Evolutionary conservation across 2,329 filamentous ascomycete genomes (phyloP), one percentile per base, ranked within the genome.

Genomic region (Chalaropsis thielavioides): DNA sequence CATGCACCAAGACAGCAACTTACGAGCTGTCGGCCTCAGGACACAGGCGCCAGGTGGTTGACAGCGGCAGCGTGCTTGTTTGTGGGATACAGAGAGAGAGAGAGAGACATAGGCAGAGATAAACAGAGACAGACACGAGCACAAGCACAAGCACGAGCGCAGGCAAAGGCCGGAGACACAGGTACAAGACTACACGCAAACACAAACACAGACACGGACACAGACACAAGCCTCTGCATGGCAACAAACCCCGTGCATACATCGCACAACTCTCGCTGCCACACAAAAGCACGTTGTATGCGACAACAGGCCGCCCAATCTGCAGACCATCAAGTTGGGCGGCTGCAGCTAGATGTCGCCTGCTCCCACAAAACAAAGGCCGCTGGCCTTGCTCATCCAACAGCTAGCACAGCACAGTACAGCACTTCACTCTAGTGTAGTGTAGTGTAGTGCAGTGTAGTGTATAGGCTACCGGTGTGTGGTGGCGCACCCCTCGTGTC

Each of bases 31-130:
- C 49, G 24, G 22, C 49, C 58, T 40, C 58, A 19, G 35, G 15
- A 41, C 8, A 49, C 44, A 49, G 15, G 19, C 22, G 19, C 58
- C 58, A 60, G 58, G 31, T 60, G 58, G 35, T 41, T 60, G 58
- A 41, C 58, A 60, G 58, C 58, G 58, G 58, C n/a, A 41, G 24
- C 35, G 35, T 60, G 35, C 58, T 60, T 60, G 31, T 4, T 40
- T 41, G 13, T 56, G 49, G 22, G 13, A 10, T 17, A 10, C 49
- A 56, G 15, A 35, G 8, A 31, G 22, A 56, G 15, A 43, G 7
- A 35, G 3, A 35, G 31, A 3, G 31, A 7, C 31, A 35, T 3
- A 35, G 31, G 7, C 31, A 49, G 10, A 49, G 7, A 10, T 8
- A 49, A 8, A 49, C 44, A 51, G 6, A 54, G 17, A 19, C 19